Evolutionary conservation across 768 basidiomycete genomes (phyloP), one percentile per base, ranked within the genome.

Genomic region (Tylopilus plumbeoviolaceoides): DNA sequence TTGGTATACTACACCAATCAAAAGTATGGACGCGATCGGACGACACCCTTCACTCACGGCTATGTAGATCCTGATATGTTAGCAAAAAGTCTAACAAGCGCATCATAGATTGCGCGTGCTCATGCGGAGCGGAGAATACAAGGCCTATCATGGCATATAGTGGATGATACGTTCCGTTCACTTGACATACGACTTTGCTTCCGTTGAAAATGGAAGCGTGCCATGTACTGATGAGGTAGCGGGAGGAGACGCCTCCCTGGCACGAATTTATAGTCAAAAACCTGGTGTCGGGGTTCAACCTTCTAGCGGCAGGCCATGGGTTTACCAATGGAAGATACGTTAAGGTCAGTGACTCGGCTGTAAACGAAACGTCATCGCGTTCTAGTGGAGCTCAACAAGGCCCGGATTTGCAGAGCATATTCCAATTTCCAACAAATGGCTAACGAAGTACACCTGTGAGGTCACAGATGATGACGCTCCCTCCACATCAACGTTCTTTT

Each of bases 241-340:
- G 1, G 56, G 65, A 15, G 63, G 63, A 5, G 65, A 72, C 7
- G 62, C 84, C 3, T 72, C 78, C 11, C 76, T 74, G 46, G 75
- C 81, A 1, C 63, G 67, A n/a, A 61, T 58, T 2, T 95, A 92
- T 58, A 64, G 74, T 5, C 73, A 74, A 41, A 76, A 93, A 14
- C 65, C 95, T 20, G 81, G 79, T 10, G 73, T 81, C 3, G 75
- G 73, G 1, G 48, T 72, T 14, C 53, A 42, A 7, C 66, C 66
- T 2, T 52, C 66, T 11, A 64, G 73, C 1, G 60, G 73, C 0
- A 3, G 94, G 92, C 0, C 84, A 89, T 57, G 83, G 77, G 4
- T 95, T 98, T 68, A 75, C 95, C 63, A 95, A 98, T 61, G 95
- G 95, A n/a, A 92, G 85, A 62, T 79, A 88, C 65, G 75, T 83